These are phyloP conservation scores for Thermomucor indicae-seudaticae DNA, from an alignment of 371 early-diverging fungal genomes.

Conservation along the genomic window DNA sequence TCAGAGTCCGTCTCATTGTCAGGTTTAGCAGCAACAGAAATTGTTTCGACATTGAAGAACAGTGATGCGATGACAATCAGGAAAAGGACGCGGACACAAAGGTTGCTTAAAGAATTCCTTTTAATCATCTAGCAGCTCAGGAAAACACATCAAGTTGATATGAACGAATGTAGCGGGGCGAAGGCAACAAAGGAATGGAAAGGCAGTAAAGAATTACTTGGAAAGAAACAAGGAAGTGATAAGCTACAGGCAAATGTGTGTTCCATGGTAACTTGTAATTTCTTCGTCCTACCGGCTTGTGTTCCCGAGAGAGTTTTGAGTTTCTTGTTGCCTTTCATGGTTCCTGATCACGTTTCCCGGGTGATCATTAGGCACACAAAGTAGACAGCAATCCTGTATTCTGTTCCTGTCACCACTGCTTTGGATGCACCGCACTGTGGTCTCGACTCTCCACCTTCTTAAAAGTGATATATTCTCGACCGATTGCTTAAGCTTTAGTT, in stretches of 20 bases:
- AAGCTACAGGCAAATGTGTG: conserved; percentile 3
- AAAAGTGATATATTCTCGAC: too few species aligned
- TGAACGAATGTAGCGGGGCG: conserved; percentile 6
- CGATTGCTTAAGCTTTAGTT: too few species aligned
- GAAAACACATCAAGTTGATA: conserved; percentile 5
- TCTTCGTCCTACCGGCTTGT: conserved; percentile 16
- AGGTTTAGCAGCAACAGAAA: conserved; percentile 7
- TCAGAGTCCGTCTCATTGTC: neutral
- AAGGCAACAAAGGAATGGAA: conserved; percentile 13
- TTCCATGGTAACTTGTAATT: conserved; percentile 11
- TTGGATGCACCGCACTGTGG: too few species aligned
- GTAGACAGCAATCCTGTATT: too few species aligned
- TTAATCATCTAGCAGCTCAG: conserved; percentile 9
- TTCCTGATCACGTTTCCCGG: conserved; percentile 7
- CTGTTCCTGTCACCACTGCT: too few species aligned
- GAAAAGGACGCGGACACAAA: conserved; percentile 7
- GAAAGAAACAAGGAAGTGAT: conserved; percentile 4
- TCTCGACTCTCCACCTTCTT: too few species aligned
- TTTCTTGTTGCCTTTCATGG: conserved; percentile 12
- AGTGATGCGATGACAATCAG: conserved; percentile 10
- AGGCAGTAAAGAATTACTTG: neutral
- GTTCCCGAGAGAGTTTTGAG: conserved; percentile 5
- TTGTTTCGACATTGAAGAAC: conserved; percentile 6
- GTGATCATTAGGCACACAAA: too few species aligned
- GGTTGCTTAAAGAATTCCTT: conserved; percentile 11